These are phyloP conservation scores for Calamus simplicifolius DNA, from an alignment of 176 grass and related monocot genomes.

Conservation along the genomic window DNA sequence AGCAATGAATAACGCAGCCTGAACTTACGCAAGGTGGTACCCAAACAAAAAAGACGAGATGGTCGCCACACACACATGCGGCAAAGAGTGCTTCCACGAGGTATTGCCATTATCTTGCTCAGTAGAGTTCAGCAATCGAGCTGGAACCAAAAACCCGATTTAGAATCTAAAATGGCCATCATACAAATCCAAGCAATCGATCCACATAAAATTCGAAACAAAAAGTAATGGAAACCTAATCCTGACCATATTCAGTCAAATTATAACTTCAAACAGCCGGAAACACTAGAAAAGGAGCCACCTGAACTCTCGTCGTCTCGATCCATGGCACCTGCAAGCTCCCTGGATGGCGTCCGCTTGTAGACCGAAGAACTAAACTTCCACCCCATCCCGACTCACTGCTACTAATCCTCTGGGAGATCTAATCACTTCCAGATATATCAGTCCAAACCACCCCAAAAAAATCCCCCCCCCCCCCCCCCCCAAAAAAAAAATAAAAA, in stretches of 20 bases:
- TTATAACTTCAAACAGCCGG: no score
- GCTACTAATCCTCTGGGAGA: not conserved
- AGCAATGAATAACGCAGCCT: no score
- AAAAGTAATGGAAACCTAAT: no score
- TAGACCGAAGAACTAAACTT: slow-evolving; percentile 65
- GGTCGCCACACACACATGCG: slow-evolving; percentile 87
- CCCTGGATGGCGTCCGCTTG: slow-evolving; percentile 75
- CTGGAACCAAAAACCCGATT: not conserved
- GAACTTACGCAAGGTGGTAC: slow-evolving; percentile 71
- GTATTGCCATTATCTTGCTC: slow-evolving; percentile 36
- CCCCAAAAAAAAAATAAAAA: no score
- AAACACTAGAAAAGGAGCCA: slow-evolving; percentile 4
- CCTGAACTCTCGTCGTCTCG: slow-evolving; percentile 51
- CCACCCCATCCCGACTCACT: slow-evolving; percentile 41
- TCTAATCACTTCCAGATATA: not conserved
- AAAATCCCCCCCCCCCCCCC: no score
- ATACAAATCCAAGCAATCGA: no score
- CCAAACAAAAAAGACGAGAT: slow-evolving; percentile 93
- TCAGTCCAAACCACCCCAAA: no score
- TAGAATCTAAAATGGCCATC: no score
- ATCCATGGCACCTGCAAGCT: slow-evolving; percentile 33
- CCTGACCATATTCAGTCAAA: no score
- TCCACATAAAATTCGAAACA: no score
- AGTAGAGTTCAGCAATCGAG: not conserved
- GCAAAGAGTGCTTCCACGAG: slow-evolving; percentile 70